A percentile compares a stretch with the other conserved stretches of the same genome.
These are phyloP conservation scores for Zalaria obscura DNA, from an alignment of 2,329 filamentous ascomycete genomes.

Conservation along the genomic window DNA sequence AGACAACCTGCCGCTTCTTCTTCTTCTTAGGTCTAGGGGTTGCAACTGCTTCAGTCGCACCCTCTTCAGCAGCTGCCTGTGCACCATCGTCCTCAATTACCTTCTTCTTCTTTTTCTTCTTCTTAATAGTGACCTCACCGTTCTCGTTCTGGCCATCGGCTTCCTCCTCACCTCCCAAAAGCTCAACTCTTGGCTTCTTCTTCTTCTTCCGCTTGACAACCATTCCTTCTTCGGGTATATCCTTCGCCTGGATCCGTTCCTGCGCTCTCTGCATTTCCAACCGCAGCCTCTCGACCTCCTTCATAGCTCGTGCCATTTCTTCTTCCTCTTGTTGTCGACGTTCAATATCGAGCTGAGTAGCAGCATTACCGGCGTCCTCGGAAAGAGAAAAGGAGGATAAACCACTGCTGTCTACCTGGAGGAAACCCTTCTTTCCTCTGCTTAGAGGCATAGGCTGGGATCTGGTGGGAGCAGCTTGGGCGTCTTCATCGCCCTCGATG, in stretches of 20 bases:
- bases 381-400: slow-evolving; percentile 61
- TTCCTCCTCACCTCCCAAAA: background rate
- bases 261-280: slow-evolving; percentile 80
- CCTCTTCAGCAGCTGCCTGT: slow-evolving; percentile 71
- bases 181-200: slow-evolving; percentile 3
- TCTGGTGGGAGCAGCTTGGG: slow-evolving; percentile 1
- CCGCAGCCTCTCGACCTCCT: slow-evolving; percentile 72
- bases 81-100: slow-evolving; percentile 54
- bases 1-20: slow-evolving; percentile 69
- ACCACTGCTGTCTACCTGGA: slow-evolving; percentile 78
- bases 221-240: slow-evolving; percentile 42
- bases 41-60: slow-evolving; percentile 82
- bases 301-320: slow-evolving; percentile 79
- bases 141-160: background rate
- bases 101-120: slow-evolving; percentile 45
- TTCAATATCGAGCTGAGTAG: slow-evolving; percentile 43
- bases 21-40: slow-evolving; percentile 74
- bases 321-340: slow-evolving; percentile 61
- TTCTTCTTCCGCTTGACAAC: slow-evolving; percentile 8
- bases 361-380: slow-evolving; percentile 21
- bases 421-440: slow-evolving; percentile 46
- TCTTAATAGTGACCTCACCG: slow-evolving; percentile 52
- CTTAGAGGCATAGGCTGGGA: slow-evolving; percentile 16
- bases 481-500: slow-evolving; percentile 20
- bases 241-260: slow-evolving; percentile 58